A percentile compares a stretch with the other conserved stretches of the same genome.
Evolutionary conservation across 2,329 filamentous ascomycete genomes (phyloP).

Genomic region (Ophiosphaerella narmari): DNA sequence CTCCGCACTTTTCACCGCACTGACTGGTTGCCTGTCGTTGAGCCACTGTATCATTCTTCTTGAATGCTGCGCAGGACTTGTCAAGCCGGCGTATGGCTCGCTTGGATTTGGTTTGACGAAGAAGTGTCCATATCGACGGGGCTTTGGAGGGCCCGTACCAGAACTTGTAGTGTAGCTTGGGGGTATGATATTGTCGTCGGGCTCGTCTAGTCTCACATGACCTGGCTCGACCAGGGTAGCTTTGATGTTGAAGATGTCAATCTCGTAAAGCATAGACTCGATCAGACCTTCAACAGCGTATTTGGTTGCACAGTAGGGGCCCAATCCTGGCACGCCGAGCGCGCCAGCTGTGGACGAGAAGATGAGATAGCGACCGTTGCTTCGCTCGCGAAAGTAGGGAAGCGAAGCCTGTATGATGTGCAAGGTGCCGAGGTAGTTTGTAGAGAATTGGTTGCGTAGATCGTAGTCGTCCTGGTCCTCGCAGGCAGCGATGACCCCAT

Average conservation of each 20-base stretch:
- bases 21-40: constrained; percentile 88
- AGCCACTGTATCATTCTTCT: constrained; percentile 94
- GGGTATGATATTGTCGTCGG: constrained; percentile 53
- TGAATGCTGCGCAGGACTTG: constrained; percentile 84
- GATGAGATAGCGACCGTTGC: constrained; percentile 81
- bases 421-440: constrained; percentile 93
- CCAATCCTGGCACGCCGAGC: constrained; percentile 88
- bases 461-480: constrained; percentile 97
- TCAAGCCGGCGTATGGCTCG: constrained; percentile 76
- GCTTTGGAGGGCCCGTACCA: constrained; percentile 42
- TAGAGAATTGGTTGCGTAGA: constrained; percentile 93
- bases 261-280: constrained; percentile 95
- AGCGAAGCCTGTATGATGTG: constrained; percentile 90
- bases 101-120: constrained; percentile 79
- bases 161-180: constrained; percentile 28
- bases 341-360: constrained; percentile 93
- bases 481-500: constrained; percentile 92
- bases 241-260: constrained; percentile 89
- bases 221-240: constrained; percentile 92
- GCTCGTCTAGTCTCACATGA: constrained; percentile 84
- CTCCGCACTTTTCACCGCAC: constrained; percentile 89
- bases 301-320: constrained; percentile 95
- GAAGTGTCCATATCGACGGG: constrained; percentile 90
- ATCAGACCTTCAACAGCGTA: constrained; percentile 96
- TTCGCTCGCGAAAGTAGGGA: constrained; percentile 81